Evolutionary conservation across 805 yeast genomes (phyloP).

Genomic region (Kodamaea laetipori): DNA sequence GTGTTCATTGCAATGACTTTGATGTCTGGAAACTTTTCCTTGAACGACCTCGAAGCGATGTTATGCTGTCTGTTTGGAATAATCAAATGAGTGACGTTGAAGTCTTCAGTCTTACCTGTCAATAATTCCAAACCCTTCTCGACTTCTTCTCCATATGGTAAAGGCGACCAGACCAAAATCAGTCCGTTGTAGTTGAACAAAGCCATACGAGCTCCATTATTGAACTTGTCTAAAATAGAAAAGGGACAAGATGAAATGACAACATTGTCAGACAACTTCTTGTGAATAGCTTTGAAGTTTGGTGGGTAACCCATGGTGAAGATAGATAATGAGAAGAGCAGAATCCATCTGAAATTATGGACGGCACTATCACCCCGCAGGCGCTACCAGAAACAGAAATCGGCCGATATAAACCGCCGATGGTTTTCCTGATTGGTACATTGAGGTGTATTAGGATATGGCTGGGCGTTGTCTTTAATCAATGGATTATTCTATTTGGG

Average conservation of each 20-base stretch:
- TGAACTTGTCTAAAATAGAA: slow-evolving; percentile 30
- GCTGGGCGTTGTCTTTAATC: too few species aligned
- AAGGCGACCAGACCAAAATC: slow-evolving; percentile 19
- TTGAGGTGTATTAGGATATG: too few species aligned
- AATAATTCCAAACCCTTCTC: slow-evolving; percentile 16
- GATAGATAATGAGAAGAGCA: background rate
- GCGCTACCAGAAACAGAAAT: too few species aligned
- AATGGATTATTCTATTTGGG: background rate
- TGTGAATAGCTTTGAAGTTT: slow-evolving; percentile 32
- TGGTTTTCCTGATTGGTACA: too few species aligned
- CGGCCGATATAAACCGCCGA: too few species aligned
- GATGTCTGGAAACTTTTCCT: slow-evolving; percentile 15
- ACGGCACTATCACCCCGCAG: too few species aligned
- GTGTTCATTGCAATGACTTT: slow-evolving; percentile 16
- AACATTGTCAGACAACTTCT: slow-evolving; percentile 34
- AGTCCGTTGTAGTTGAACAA: slow-evolving; percentile 27
- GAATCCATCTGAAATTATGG: too few species aligned
- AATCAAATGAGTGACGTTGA: slow-evolving; percentile 16
- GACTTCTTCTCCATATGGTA: slow-evolving; percentile 18
- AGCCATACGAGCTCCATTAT: slow-evolving; percentile 47
- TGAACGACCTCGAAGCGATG: slow-evolving; percentile 16
- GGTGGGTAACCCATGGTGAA: slow-evolving; percentile 37
- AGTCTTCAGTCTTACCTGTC: slow-evolving; percentile 9
- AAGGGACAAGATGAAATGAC: slow-evolving; percentile 38
- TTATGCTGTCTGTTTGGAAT: slow-evolving; percentile 19